phyloP scores from a whole-genome alignment of 805 yeast genomes.

The Myxozyma melibiosi region DNA sequence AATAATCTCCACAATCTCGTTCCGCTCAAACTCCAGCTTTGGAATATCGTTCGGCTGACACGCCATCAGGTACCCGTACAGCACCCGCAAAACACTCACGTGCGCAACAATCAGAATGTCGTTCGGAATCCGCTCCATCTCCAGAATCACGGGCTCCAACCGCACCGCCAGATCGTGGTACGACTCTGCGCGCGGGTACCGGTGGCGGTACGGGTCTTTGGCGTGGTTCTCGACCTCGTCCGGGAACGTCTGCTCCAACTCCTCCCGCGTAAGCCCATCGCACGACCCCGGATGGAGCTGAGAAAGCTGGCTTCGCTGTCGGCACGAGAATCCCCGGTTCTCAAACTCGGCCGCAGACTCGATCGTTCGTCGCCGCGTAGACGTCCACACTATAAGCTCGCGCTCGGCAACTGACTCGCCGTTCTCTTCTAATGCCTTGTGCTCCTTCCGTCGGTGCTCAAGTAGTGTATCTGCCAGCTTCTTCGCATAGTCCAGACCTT shows the following conservation, averaged over 20 bases:
- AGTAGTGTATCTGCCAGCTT: slow-evolving; percentile 61
- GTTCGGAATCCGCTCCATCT: slow-evolving; percentile 82
- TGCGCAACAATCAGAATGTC: slow-evolving; percentile 91
- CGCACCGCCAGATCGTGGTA: slow-evolving; percentile 95
- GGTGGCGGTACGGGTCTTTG: slow-evolving; percentile 86
- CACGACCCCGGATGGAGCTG: slow-evolving; percentile 89
- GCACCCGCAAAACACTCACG: slow-evolving; percentile 82
- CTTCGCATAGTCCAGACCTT: slow-evolving; percentile 68
- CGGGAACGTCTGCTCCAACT: slow-evolving; percentile 63
- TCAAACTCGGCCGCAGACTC: slow-evolving; percentile 75
- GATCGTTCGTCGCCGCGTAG: slow-evolving; percentile 80
- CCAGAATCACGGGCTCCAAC: slow-evolving; percentile 88
- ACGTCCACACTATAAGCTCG: slow-evolving; percentile 88
- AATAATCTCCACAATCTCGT: slow-evolving; percentile 82
- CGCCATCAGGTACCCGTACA: slow-evolving; percentile 95
- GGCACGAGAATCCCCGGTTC: slow-evolving; percentile 61
- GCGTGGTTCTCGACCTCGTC: slow-evolving; percentile 65
- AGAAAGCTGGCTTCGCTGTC: slow-evolving; percentile 79
- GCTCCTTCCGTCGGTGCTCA: slow-evolving; percentile 40
- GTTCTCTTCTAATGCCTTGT: slow-evolving; percentile 15
- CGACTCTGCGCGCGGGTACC: slow-evolving; percentile 90
- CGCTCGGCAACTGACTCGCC: slow-evolving; percentile 12
- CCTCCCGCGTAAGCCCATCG: slow-evolving; percentile 65
- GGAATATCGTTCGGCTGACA: slow-evolving; percentile 87
- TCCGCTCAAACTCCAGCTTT: slow-evolving; percentile 68